A percentile compares a stretch with the other conserved stretches of the same genome.
Conservation (phyloP, 2,329 filamentous ascomycete genomes). For the Apiospora sp. region DNA sequence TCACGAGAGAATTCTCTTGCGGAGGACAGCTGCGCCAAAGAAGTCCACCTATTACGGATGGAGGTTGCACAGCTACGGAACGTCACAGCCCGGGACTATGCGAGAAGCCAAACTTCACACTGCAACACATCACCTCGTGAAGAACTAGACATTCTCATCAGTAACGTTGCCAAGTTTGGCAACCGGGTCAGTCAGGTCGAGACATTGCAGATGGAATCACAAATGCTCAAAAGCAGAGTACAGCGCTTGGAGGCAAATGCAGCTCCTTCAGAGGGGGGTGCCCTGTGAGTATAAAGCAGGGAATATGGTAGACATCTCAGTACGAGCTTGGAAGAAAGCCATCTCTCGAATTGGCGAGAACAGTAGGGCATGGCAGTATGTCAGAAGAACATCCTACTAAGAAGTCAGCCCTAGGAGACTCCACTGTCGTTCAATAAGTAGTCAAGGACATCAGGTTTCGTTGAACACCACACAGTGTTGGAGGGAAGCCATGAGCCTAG, state of each 20-base stretch:
- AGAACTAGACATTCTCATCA: neutral
- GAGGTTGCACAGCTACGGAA: slow-evolving; percentile 45
- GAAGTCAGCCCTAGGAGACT: neutral
- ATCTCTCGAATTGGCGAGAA: neutral
- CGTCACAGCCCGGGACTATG: slow-evolving; percentile 37
- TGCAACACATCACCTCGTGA: neutral
- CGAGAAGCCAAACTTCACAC: neutral
- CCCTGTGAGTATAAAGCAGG: neutral
- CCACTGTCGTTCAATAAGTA: neutral
- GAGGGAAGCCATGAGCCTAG: too few relatives aligned
- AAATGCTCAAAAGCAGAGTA: slow-evolving; percentile 48
- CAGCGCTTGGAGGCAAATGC: slow-evolving; percentile 43
- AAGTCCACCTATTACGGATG: slow-evolving; percentile 42
- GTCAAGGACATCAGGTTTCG: neutral
- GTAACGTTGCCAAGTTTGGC: slow-evolving; percentile 48
- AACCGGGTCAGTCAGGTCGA: slow-evolving; percentile 49
- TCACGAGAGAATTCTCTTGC: neutral
- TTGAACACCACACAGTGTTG: too few relatives aligned
- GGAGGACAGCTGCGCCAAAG: slow-evolving; percentile 40
- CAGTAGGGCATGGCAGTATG: neutral
- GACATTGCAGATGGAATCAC: slow-evolving; percentile 51
- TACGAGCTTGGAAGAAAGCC: neutral
- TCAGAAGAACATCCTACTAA: neutral
- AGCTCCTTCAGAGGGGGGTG: neutral
- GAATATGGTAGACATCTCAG: neutral